A percentile compares a stretch with the other conserved stretches of the same genome.
These are phyloP conservation scores for Venturiaceae sp. DNA, from an alignment of 2,329 filamentous ascomycete genomes.

Conservation along the genomic window DNA sequence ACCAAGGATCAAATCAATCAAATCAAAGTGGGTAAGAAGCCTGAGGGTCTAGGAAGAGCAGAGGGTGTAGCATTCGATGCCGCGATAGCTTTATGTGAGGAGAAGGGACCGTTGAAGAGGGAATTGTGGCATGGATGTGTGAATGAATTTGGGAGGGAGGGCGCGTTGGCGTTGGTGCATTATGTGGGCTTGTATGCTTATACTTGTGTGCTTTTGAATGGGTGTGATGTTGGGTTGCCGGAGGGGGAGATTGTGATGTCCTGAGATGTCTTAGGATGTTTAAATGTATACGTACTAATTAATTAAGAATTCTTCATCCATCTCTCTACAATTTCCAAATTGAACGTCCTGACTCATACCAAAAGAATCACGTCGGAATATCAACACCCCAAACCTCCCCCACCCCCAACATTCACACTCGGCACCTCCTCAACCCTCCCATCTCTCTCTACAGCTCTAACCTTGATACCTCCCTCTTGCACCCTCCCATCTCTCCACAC, in stretches of 20 bases:
- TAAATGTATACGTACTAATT: too few species aligned
- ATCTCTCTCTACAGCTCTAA: neutral
- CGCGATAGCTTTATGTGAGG: neutral
- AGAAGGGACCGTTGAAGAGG: neutral
- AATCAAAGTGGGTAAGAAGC: neutral
- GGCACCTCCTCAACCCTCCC: neutral
- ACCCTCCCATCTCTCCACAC: constrained; percentile 10
- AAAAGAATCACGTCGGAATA: too few species aligned
- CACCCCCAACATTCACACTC: neutral
- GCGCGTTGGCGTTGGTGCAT: neutral
- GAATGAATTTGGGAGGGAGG: neutral
- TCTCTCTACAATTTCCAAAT: too few species aligned
- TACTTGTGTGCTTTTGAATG: constrained; percentile 2
- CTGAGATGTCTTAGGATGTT: too few species aligned
- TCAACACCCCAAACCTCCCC: too few species aligned
- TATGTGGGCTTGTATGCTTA: constrained; percentile 5
- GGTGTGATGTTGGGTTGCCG: neutral
- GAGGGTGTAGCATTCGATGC: neutral
- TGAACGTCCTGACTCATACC: too few species aligned
- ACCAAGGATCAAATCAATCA: neutral
- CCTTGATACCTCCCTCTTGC: neutral
- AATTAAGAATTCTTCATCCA: too few species aligned
- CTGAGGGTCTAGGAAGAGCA: neutral
- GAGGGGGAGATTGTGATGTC: neutral
- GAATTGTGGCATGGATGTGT: neutral